Evolutionary conservation across 768 basidiomycete genomes (phyloP), one percentile per base, ranked within the genome.

Genomic region (Lentinus brumalis): DNA sequence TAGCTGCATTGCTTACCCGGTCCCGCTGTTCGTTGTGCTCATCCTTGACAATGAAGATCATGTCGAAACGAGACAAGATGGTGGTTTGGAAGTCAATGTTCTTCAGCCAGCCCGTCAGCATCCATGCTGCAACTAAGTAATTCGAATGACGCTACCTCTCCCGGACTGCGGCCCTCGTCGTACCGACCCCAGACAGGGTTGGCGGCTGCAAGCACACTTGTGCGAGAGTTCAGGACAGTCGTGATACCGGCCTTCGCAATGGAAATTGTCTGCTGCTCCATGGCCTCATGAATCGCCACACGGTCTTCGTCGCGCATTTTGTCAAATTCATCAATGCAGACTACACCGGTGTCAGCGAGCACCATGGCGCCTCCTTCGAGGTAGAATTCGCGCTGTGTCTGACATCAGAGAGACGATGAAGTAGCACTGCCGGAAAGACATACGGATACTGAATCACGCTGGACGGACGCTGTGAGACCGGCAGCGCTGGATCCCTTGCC

Each of bases 291-390:
- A 61, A 98, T 98, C 0, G 97, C 97, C 5, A 98, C 97, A 57
- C 97, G 87, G 73, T 99, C 97, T 75, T 98, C 96, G 67, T 99
- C 97, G 41, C 96, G 83, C 97, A 99, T 99, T 79, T 99, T 99
- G 77, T 99, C 97, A 68, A 99, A 99, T 74, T 99, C 97, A 68
- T 99, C 97, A 70, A 99, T 99, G 70, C 97, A 98, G 41, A 98
- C 97, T 14, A 99, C 96, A 31, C 97, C 97, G 12, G 92, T 92
- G 72, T 99, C 97, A 1, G 97, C 97, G 40, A 98, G 85, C 6
- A 99, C 97, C 97, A 99, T 98, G 1, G 97, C 97, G 26, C 97
- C 97, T 8, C 97, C 97, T 79, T 99, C 97, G 6, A 99, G 84
- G 76, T 97, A 98, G 75, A 99, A 98, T 74, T 99, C 97, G 47